Conservation (phyloP, 2,329 filamentous ascomycete species). For the Fusarium verrucosum region DNA sequence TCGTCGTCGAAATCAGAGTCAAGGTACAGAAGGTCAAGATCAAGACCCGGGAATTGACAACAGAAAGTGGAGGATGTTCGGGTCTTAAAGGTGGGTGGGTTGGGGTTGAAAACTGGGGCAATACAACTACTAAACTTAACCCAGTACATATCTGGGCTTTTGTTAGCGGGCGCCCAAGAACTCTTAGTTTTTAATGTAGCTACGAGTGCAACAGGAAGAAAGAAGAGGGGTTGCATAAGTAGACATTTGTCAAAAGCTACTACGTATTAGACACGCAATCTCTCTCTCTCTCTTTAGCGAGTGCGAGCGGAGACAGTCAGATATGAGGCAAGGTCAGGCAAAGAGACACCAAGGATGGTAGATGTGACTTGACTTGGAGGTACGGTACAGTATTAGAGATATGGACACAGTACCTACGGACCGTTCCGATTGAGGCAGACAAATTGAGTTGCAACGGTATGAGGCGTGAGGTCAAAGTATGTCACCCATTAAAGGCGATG, state of each 20-base stretch:
- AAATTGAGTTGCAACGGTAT: background rate
- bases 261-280: background rate
- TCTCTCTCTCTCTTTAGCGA: background rate
- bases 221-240: background rate
- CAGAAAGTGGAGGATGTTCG: conserved; percentile 29
- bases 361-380: background rate
- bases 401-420: conserved; percentile 9
- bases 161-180: conserved; percentile 5
- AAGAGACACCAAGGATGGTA: background rate
- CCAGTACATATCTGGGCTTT: conserved; percentile 17
- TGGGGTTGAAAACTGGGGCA: conserved; percentile 38
- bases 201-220: too few relatives aligned
- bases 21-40: conserved; percentile 7
- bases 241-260: background rate
- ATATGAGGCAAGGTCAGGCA: background rate
- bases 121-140: too few relatives aligned
- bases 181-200: background rate
- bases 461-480: background rate
- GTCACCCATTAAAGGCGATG: background rate
- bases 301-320: conserved; percentile 9
- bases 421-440: conserved; percentile 4
- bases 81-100: conserved; percentile 23
- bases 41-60: conserved; percentile 13
- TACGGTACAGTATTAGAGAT: background rate
- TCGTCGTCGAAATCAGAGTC: conserved; percentile 19